These are phyloP conservation scores for Rhizophlyctis rosea DNA, from an alignment of 192 early-diverging fungal species.

Conservation along the genomic window DNA sequence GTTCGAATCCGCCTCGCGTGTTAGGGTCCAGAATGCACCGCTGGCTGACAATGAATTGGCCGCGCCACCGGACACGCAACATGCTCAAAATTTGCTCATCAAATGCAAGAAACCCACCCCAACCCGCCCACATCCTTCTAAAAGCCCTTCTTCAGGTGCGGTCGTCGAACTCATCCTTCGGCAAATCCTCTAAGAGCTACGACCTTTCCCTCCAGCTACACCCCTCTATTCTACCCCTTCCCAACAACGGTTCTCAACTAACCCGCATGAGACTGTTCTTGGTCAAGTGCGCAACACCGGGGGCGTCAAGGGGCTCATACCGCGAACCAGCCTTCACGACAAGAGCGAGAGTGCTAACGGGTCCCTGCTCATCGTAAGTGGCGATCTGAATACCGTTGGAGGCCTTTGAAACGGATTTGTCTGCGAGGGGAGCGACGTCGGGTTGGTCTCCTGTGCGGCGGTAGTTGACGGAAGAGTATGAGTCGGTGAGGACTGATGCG, in stretches of 20 bases:
- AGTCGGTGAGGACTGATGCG: constrained; percentile 25
- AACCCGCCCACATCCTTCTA: no score
- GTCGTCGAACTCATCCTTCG: no score
- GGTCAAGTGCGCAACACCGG: constrained; percentile 85
- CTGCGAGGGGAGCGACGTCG: constrained; percentile 28
- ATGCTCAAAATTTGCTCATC: no score
- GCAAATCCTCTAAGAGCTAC: no score
- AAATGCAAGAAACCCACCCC: no score
- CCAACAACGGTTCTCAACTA: constrained; percentile 13
- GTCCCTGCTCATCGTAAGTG: constrained; percentile 64
- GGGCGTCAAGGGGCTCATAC: constrained; percentile 68
- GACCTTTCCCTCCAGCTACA: background rate
- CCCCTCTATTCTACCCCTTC: background rate
- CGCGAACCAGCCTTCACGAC: constrained; percentile 87
- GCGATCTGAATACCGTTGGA: constrained; percentile 51
- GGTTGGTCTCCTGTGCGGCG: constrained; percentile 46
- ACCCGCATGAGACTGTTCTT: constrained; percentile 90
- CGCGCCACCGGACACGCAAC: no score
- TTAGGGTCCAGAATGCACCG: no score
- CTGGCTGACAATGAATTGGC: no score
- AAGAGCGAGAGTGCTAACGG: constrained; percentile 74
- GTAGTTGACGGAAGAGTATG: constrained; percentile 31
- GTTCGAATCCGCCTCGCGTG: no score
- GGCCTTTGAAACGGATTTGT: constrained; percentile 31
- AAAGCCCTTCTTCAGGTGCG: no score